A percentile compares a stretch with the other conserved stretches of the same genome.
These are phyloP conservation scores for Leccinum sublutescens DNA, from an alignment of 768 basidiomycete genomes.

Conservation along the genomic window DNA sequence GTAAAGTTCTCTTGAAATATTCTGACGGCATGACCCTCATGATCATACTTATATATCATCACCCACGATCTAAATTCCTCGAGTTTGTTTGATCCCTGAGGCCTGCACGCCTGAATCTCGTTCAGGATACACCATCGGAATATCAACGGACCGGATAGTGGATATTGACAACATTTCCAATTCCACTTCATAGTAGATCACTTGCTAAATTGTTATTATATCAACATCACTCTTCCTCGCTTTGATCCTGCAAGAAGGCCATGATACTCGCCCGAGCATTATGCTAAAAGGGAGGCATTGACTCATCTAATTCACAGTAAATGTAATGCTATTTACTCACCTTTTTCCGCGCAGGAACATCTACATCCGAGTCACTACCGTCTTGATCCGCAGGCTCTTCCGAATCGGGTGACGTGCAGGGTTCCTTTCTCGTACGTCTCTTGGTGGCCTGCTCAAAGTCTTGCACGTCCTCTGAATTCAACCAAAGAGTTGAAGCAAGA, in stretches of 20 bases:
- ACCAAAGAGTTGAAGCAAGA: background rate
- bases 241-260: conserved; percentile 72
- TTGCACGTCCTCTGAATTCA: conserved; percentile 65
- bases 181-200: too few species aligned
- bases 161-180: too few species aligned
- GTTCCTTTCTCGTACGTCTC: conserved; percentile 23
- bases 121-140: conserved; percentile 40
- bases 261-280: conserved; percentile 60
- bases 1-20: too few species aligned
- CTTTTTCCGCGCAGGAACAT: conserved; percentile 39
- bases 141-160: too few species aligned
- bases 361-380: conserved; percentile 24
- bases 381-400: conserved; percentile 35
- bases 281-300: conserved; percentile 25
- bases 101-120: conserved; percentile 54
- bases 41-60: background rate
- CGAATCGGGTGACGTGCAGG: conserved; percentile 9
- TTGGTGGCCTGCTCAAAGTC: conserved; percentile 57
- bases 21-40: too few species aligned
- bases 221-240: conserved; percentile 45
- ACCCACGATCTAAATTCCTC: conserved; percentile 80
- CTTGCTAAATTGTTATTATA: too few species aligned
- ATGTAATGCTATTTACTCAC: conserved; percentile 30
- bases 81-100: conserved; percentile 63
- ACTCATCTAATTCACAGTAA: background rate